Evolutionary conservation across 371 early-diverging fungal species (phyloP).

Genomic region (Rhizomucor pusillus): DNA sequence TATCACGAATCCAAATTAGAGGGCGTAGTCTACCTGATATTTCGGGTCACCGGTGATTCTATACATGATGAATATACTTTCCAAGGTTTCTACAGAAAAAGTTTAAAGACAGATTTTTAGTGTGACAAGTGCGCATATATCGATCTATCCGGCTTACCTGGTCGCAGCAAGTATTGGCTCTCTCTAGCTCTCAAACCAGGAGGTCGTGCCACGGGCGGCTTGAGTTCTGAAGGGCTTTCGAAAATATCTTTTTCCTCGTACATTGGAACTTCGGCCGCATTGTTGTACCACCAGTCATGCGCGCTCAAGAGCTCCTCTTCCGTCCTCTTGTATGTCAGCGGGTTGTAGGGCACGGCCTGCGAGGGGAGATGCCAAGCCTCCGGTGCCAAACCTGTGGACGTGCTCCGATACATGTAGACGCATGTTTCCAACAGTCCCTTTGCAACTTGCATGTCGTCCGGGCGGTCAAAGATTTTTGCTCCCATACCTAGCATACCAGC

Average conservation of each 20-base stretch:
- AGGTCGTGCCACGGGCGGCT: slow-evolving; percentile 4
- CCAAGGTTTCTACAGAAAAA: slow-evolving; percentile 64
- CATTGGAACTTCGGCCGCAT: too few relatives aligned
- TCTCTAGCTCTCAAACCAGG: slow-evolving; percentile 9
- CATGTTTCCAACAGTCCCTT: slow-evolving; percentile 57
- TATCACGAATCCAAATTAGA: too few relatives aligned
- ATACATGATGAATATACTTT: slow-evolving; percentile 73
- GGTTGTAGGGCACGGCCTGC: slow-evolving; percentile 23
- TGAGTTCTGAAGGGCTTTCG: too few relatives aligned
- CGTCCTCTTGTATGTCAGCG: slow-evolving; percentile 27
- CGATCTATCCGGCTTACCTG: slow-evolving; percentile 17
- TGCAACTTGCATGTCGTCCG: slow-evolving; percentile 44
- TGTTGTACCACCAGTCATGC: slow-evolving; percentile 35
- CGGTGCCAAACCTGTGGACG: slow-evolving; percentile 55
- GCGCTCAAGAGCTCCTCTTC: slow-evolving; percentile 11
- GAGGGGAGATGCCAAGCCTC: slow-evolving; percentile 42
- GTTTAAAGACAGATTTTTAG: neutral
- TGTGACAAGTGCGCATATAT: neutral
- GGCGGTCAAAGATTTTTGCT: slow-evolving; percentile 45
- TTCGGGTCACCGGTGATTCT: slow-evolving; percentile 71
- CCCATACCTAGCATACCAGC: slow-evolving; percentile 76
- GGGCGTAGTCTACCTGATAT: too few relatives aligned
- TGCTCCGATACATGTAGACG: slow-evolving; percentile 55
- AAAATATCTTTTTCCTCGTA: too few relatives aligned
- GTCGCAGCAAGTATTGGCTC: slow-evolving; percentile 18